phyloP scores from a whole-genome alignment of 148 eudicot species.

The Chenopodium quinoa region DNA sequence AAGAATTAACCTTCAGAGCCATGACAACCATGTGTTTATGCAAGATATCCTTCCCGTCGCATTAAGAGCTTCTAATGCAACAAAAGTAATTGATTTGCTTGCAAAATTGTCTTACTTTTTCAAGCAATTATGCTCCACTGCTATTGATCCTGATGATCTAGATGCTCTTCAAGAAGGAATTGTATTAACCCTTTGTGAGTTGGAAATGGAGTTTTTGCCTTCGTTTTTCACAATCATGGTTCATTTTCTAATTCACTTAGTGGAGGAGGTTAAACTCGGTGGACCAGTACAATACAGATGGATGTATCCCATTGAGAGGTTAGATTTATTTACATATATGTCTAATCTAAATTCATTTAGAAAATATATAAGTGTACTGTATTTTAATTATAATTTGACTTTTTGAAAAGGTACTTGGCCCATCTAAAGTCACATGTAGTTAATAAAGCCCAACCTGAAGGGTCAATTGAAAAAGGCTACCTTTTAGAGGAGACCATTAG shows the following conservation, averaged over 20 bases:
- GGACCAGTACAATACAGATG: conserved; percentile 16
- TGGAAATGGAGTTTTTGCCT: conserved; percentile 11
- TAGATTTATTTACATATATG: no score
- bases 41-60: conserved; percentile 15
- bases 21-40: conserved; percentile 23
- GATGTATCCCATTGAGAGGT: conserved; percentile 24
- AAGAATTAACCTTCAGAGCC: conserved; percentile 12
- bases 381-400: no score
- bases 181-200: conserved; percentile 16
- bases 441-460: conserved; percentile 17
- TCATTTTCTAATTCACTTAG: conserved; percentile 14
- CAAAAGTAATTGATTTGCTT: not conserved
- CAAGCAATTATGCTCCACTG: conserved; percentile 6
- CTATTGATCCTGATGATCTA: conserved; percentile 2
- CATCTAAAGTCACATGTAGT: not conserved
- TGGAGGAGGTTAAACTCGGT: conserved; percentile 14
- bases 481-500: conserved; percentile 1
- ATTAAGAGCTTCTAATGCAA: conserved; percentile 13
- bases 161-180: conserved; percentile 5
- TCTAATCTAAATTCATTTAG: no score
- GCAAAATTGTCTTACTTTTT: conserved; percentile 11
- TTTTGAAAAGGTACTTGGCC: no score
- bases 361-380: no score
- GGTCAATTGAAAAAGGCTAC: conserved; percentile 13
- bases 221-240: not conserved